Base-by-base conservation (phyloP, 345 rosid genomes). In the Bretschneidera sinensis region DNA sequence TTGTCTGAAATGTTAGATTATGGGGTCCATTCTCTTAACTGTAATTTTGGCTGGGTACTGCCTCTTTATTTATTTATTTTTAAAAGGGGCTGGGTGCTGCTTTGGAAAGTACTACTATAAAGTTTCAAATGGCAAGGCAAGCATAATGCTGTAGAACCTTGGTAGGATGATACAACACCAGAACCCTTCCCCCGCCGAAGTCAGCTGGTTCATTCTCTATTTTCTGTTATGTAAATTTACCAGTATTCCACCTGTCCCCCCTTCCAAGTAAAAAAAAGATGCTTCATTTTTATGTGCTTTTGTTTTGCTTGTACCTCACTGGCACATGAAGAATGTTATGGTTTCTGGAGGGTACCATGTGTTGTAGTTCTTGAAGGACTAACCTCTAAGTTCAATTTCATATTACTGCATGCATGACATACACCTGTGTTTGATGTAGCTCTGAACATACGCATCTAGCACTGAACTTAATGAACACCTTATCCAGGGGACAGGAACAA, bases 401-500 rank as follows among this genome's bases (percentile, higher is more conserved):
- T 43, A 20, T 58, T 21, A 19, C 57, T 57, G 28, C 63, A 35
- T 62, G 4, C 43, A 20, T 62, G 47, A 47, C 20, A 9, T 34
- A 64, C 15, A 53, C 17, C 6, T 49, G 6, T 49, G 52, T 21
- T 49, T 17, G 17, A 14, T 49, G 3, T 17, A 1, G 6, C 56
- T 31, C 9, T 16, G 33, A 43, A 28, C 21, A 54, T 24, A 48
- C n/a, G n/a, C 17, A 6, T 69, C 17, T 23, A 45, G n/a, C 18
- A 48, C 55, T 66, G 51, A 64, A 62, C 62, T 57, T 39, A 13
- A 35, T 51, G 54, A 35, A 23, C 39, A 20, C 33, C 59, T 24
- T 50, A 17, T 55, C 14, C 81, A 92, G 96, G 71, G 82, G 62
- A 54, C 83, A 75, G 43, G 95, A 83, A 34, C 91, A 83, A 76